These are phyloP conservation scores for Apiospora saccharicola DNA, from an alignment of 2,329 filamentous ascomycete species.

Conservation along the genomic window DNA sequence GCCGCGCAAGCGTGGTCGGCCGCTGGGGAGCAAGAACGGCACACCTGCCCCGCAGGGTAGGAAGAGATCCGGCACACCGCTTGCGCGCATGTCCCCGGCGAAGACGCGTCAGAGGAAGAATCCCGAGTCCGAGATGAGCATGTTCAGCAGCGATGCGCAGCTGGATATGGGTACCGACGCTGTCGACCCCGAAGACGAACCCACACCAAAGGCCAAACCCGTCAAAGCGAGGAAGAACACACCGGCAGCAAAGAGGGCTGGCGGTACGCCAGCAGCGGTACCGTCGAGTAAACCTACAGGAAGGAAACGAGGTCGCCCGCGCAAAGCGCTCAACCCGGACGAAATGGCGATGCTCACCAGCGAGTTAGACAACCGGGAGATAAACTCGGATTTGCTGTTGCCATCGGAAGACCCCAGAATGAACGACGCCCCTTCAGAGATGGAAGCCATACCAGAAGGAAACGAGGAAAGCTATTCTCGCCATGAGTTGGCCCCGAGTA, in stretches of 20 bases:
- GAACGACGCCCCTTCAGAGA: constrained; percentile 20
- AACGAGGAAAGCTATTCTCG: background rate
- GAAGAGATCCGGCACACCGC: constrained; percentile 56
- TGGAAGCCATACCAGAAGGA: constrained; percentile 24
- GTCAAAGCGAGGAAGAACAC: constrained; percentile 36
- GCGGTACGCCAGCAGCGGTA: constrained; percentile 28
- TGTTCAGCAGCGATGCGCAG: constrained; percentile 36
- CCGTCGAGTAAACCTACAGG: constrained; percentile 39
- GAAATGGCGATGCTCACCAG: constrained; percentile 33
- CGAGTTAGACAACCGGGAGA: constrained; percentile 27
- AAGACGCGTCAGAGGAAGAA: constrained; percentile 42
- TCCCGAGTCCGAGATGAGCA: constrained; percentile 37
- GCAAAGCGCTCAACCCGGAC: constrained; percentile 38
- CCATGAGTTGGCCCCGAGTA: constrained; percentile 3
- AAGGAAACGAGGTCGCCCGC: constrained; percentile 42
- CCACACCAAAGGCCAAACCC: constrained; percentile 45
- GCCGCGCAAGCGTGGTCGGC: constrained; percentile 49
- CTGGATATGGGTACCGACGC: constrained; percentile 32
- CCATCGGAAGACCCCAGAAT: background rate
- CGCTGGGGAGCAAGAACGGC: constrained; percentile 52
- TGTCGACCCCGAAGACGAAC: constrained; percentile 33
- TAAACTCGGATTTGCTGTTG: constrained; percentile 25
- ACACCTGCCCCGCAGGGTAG: constrained; percentile 58
- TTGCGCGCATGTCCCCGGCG: constrained; percentile 44
- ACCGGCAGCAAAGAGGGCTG: constrained; percentile 36